These are phyloP conservation scores for Pyrenopolyporus hunteri DNA, from an alignment of 495 filamentous ascomycete genomes.

Conservation along the genomic window DNA sequence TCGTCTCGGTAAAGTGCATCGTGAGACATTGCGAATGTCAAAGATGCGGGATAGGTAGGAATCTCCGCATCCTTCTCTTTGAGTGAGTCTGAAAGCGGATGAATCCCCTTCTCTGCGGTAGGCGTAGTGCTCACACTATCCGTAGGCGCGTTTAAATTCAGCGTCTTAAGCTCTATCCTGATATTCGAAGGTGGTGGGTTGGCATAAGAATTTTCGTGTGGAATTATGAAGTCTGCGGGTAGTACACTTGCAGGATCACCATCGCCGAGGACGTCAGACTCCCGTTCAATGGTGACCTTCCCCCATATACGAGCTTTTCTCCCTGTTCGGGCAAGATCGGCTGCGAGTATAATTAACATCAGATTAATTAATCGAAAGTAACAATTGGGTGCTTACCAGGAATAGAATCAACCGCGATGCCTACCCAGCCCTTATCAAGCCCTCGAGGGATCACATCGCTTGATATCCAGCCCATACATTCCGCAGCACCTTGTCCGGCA, in stretches of 20 bases:
- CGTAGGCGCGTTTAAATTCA: constrained; percentile 46
- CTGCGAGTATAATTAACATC: constrained; percentile 32
- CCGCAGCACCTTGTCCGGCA: constrained; percentile 65
- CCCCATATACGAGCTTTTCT: constrained; percentile 57
- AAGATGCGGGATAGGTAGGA: constrained; percentile 56
- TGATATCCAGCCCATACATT: constrained; percentile 81
- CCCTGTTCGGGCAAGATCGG: constrained; percentile 49
- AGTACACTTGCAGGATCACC: constrained; percentile 54
- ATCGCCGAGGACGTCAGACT: constrained; percentile 60
- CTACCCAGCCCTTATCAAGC: constrained; percentile 68
- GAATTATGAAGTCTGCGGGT: constrained; percentile 64
- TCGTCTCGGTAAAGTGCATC: constrained; percentile 45
- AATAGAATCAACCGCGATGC: constrained; percentile 59
- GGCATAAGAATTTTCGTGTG: constrained; percentile 57
- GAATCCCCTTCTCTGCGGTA: constrained; percentile 42
- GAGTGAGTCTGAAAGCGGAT: constrained; percentile 43
- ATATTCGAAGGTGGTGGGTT: constrained; percentile 47
- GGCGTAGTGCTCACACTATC: constrained; percentile 48
- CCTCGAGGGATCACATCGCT: constrained; percentile 60
- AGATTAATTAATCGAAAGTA: neutral
- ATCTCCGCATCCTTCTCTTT: constrained; percentile 44
- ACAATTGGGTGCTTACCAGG: constrained; percentile 45
- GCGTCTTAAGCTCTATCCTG: constrained; percentile 50
- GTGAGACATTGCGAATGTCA: constrained; percentile 58
- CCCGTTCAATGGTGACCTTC: constrained; percentile 54